Base-by-base conservation (phyloP, 2,329 filamentous ascomycete species). In the Bertia moriformis region DNA sequence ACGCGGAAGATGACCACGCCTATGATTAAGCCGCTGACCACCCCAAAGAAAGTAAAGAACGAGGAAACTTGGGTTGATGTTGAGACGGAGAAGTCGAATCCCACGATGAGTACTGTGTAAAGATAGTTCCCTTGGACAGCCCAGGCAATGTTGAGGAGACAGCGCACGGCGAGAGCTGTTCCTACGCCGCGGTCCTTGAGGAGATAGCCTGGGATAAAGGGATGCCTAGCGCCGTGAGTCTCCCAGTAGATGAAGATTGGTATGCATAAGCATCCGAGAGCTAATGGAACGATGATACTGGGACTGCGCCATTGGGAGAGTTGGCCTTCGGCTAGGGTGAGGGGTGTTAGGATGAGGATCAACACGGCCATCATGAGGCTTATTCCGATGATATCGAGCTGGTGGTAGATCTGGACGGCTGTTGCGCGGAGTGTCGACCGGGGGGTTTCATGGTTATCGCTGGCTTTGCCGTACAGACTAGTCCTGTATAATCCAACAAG, bases 121-220 rank as follows among this genome's bases (percentile, higher is more conserved):
- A 82, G 63, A 51, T 70, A 80, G 49, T 78, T 69, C 17, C 68
- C 71, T 53, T 81, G 76, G 54, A 78, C 63, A 43, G 67, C 68
- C 73, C 73, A 80, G 14, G 67, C 54, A n/a, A 27, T 10, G 22
- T 71, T 73, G 48, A 73, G 61, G 47, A 69, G 55, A 36, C 63
- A 43, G 5, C 66, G 73, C 32, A 82, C 75, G 3, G 69, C 72
- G 19, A 81, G 54, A 3, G 76, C 66, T 3, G 63, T 72, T 72
- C 75, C 79, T 18, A 80, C 66, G n/a, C 64, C 65, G 18, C 77
- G 72, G 48, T 81, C 73, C 53, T 69, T 73, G 48, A 81, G 62
- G 2, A 77, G 60, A 40, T 58, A 41, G n/a, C 7, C 7, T 27
- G 22, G 22, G 7, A n/a, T n/a, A 27, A 27, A n/a, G n/a, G 22